Evolutionary conservation across 768 basidiomycete species (phyloP).

Genomic region (Hysterangium stoloniferum): DNA sequence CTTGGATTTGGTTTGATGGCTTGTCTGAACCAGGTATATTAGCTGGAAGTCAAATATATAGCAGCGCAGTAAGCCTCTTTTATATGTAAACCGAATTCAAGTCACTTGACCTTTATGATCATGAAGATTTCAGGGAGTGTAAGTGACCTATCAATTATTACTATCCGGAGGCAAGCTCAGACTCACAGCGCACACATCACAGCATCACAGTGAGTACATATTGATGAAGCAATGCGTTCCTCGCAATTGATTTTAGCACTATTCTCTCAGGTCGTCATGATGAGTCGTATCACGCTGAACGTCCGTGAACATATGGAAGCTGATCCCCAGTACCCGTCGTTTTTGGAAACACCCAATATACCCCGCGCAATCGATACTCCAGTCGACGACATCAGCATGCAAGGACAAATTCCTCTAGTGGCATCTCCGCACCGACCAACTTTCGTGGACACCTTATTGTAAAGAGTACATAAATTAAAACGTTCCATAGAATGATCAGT

Average conservation of each 20-base stretch:
- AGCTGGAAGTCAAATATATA: constrained; percentile 26
- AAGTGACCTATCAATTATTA: constrained; percentile 13
- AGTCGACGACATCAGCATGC: too few species aligned
- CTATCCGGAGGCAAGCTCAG: neutral
- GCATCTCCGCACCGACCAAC: too few species aligned
- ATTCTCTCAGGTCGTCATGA: constrained; percentile 44
- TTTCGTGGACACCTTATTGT: too few species aligned
- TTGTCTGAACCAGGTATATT: neutral
- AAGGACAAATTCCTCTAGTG: too few species aligned
- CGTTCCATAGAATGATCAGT: too few species aligned
- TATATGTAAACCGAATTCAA: neutral
- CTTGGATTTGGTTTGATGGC: neutral
- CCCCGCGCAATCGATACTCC: too few species aligned
- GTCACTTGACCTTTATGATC: neutral
- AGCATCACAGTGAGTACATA: constrained; percentile 12
- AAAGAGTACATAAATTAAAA: too few species aligned
- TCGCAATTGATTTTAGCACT: neutral
- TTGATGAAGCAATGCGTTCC: neutral
- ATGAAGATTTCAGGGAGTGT: constrained; percentile 32
- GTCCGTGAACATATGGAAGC: constrained; percentile 21
- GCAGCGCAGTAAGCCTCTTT: constrained; percentile 25
- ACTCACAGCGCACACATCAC: neutral
- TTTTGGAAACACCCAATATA: too few species aligned
- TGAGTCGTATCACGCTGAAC: constrained; percentile 59
- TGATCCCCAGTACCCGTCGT: too few species aligned